phyloP scores from a whole-genome alignment of 176 grass and related monocot species.

The Ensete glaucum region DNA sequence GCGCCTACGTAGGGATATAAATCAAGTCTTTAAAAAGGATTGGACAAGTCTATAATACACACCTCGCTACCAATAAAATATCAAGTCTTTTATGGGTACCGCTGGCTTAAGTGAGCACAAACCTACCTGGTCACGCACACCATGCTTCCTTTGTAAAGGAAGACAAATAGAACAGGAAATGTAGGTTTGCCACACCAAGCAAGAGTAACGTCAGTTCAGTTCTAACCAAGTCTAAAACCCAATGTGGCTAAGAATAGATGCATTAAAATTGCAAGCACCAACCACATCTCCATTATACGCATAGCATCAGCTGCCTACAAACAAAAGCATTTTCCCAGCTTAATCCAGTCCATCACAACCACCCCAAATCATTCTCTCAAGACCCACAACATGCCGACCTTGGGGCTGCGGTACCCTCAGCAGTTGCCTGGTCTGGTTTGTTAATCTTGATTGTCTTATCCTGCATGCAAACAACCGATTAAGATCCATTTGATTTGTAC shows the following conservation, averaged over 20 bases:
- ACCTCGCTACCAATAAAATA: no score
- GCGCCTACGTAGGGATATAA: no score
- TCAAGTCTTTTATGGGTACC: no score
- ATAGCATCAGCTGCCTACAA: slow-evolving; percentile 7
- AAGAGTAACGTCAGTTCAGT: neutral
- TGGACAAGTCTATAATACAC: no score
- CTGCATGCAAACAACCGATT: neutral
- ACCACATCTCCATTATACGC: neutral
- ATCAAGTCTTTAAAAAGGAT: no score
- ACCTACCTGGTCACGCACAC: no score
- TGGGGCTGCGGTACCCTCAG: slow-evolving; percentile 4
- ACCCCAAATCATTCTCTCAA: neutral
- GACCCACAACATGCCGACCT: slow-evolving; percentile 10
- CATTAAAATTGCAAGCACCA: slow-evolving; percentile 2
- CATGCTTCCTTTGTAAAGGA: neutral
- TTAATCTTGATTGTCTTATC: slow-evolving; percentile 19
- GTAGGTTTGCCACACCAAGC: neutral
- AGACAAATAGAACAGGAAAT: slow-evolving; percentile 1
- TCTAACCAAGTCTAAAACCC: neutral
- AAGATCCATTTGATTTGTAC: no score
- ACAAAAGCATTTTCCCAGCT: neutral
- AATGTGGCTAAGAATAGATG: neutral
- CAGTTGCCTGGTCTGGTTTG: slow-evolving; percentile 12
- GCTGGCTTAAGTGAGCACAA: no score
- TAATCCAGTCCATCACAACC: neutral